Evolutionary conservation across 2,329 filamentous ascomycete species (phyloP), one percentile per base, ranked within the genome.

Genomic region (Magnaporthales sp.): DNA sequence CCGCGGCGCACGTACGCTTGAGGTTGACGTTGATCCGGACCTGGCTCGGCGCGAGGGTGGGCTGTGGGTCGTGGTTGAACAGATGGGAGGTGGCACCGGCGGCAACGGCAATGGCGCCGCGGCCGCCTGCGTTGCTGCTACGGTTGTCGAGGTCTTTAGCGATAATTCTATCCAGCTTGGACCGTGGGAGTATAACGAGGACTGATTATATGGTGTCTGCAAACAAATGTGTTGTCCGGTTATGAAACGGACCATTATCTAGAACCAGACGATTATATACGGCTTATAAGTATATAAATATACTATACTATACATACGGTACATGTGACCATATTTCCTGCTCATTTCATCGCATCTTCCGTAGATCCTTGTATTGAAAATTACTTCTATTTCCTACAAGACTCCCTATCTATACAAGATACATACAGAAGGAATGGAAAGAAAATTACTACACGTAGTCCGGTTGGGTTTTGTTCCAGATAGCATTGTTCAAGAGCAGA

Each of bases 1-100:
- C 6, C 81, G 83, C 67, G 87, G 86, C 0, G 82, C 96, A 29
- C 84, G 91, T 63, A 91, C 90, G 1, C 81, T 86, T 15, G 89
- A 94, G 69, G 83, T 96, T 65, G 89, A 96, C 77, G 78, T 97
- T 58, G 86, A 88, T 61, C 90, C 91, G 0, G 82, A 80, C n/a
- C 77, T 84, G 69, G 79, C 81, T 67, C 77, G 77, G 31, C 77
- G 77, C 3, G 15, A 64, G 4, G 84, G 84, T 24, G 88, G 88
- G 22, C 75, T 93, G 67, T 96, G 91, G 90, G 80, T 97, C 66
- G 89, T 97, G 6, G 80, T 97, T 58, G 93, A 97, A 77, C 84
- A 90, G 70, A 84, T 94, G 72, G 90, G 88, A 5, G 81, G 71
- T 3, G 70, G 73, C n/a, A 60, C 24, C 5, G 30, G 71, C 3